phyloP scores from a whole-genome alignment of 495 filamentous ascomycete species.

The Penicillium cataractarum region DNA sequence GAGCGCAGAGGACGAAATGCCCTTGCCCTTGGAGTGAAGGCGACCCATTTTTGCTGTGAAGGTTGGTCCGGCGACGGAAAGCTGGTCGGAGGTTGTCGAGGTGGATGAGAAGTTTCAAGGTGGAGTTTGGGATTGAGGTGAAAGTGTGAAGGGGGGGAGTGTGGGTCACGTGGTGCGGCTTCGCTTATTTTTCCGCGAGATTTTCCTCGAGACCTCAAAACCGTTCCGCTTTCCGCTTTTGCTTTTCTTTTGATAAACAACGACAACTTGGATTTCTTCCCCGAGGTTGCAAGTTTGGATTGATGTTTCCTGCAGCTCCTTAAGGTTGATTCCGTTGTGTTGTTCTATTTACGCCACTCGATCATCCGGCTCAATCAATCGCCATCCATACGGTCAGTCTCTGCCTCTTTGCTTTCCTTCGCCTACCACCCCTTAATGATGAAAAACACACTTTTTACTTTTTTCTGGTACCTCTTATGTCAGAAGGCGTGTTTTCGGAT shows the following conservation, averaged over 20 bases:
- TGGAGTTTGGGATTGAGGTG: conserved; percentile 16
- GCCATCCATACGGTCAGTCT: conserved; percentile 36
- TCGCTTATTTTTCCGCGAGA: conserved; percentile 27
- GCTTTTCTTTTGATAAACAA: conserved; percentile 11
- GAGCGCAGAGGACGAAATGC: conserved; percentile 90
- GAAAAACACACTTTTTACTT: conserved; percentile 49
- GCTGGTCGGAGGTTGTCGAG: conserved; percentile 46
- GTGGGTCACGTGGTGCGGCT: conserved; percentile 33
- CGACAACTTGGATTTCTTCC: background rate
- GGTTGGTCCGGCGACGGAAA: conserved; percentile 29
- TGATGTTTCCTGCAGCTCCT: conserved; percentile 9
- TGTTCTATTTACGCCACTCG: background rate
- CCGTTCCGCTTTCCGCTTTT: conserved; percentile 11
- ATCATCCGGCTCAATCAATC: background rate
- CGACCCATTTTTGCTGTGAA: conserved; percentile 76
- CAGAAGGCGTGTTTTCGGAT: conserved; percentile 50
- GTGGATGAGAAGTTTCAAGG: conserved; percentile 31
- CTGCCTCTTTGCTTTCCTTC: conserved; percentile 2
- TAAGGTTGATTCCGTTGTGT: background rate
- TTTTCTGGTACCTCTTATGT: conserved; percentile 72
- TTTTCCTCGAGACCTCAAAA: conserved; percentile 14
- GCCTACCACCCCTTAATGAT: conserved; percentile 35
- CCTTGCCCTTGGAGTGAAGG: conserved; percentile 99
- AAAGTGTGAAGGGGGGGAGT: conserved; percentile 13
- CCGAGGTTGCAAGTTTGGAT: conserved; percentile 4